Evolutionary conservation across 2,329 filamentous ascomycete species (phyloP), one percentile per base, ranked within the genome.

Genomic region (Arthroderma sp.): DNA sequence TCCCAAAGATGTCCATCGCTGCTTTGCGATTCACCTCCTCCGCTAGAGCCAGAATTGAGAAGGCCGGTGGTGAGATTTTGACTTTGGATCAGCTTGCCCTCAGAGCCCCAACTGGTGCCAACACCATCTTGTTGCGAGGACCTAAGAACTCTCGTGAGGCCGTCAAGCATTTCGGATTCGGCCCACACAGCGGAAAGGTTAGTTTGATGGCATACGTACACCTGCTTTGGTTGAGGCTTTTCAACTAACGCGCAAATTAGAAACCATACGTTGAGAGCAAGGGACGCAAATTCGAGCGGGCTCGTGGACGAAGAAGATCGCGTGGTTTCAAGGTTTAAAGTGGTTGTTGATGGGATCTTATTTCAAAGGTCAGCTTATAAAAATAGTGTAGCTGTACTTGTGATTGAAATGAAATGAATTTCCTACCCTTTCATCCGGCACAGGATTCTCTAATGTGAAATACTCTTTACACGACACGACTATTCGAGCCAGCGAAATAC

Each of bases 291-390:
- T 98, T 98, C 82, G 94, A 98, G 86, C 84, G 85, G 73, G 93
- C 91, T 73, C 91, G 93, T 93, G 94, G 93, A 79, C 91, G 93
- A 80, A 94, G 93, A 86, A 83, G 90, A 76, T 97, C 91, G 71
- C 85, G 88, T 73, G 93, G 94, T 84, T 98, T 98, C 91, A 98
- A 98, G 90, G 93, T 98, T 76, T 98, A 95, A 88, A 61, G 44
- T 58, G 44, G 53, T 54, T 43, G 55, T 61, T 59, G 43, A 59
- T 56, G 61, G 56, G 62, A 61, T 55, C 56, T 63, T 60, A 51
- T 44, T 59, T 61, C 53, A 51, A 54, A 62, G 56, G 41, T 60
- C 54, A 56, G 51, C 56, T 55, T 41, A 51, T 55, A 56, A 51
- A 56, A 28, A 19, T 55, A 51, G 57, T 51, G 28, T 60, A 58